Evolutionary conservation across 164 flowering plant species (phyloP).

Genomic region (Magnolia kwangsiensis): DNA sequence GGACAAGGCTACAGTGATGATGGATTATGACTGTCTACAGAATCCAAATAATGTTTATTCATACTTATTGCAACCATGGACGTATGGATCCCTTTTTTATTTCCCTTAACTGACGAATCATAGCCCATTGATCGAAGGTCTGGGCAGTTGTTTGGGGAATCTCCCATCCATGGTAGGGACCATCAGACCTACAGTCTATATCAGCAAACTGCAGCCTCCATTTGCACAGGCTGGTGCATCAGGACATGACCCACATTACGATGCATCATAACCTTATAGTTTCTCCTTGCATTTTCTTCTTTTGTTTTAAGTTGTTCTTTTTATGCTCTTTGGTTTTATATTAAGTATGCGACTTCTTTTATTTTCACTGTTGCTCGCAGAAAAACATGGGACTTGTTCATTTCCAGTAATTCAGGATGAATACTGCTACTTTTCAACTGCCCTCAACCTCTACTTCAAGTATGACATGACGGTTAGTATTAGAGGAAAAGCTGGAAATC

Average conservation of each 20-base stretch:
- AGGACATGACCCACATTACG: too few relatives aligned
- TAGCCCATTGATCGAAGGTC: too few relatives aligned
- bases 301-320: background rate
- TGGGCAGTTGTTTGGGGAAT: too few relatives aligned
- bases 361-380: constrained; percentile 34
- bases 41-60: too few relatives aligned
- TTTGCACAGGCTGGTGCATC: background rate
- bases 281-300: background rate
- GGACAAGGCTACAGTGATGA: too few relatives aligned
- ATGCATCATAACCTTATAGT: background rate
- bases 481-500: background rate
- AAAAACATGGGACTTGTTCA: constrained; percentile 91
- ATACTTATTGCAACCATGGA: too few relatives aligned
- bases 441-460: constrained; percentile 71
- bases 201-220: background rate
- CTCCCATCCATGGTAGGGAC: too few relatives aligned
- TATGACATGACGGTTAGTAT: constrained; percentile 75
- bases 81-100: too few relatives aligned
- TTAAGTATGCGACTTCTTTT: background rate
- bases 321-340: background rate
- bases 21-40: too few relatives aligned
- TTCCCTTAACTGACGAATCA: too few relatives aligned
- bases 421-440: constrained; percentile 58
- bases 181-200: too few relatives aligned
- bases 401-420: constrained; percentile 66